Percentiles rank a stretch among this genome's conserved stretches.
Conservation (phyloP, 176 grass and related monocot species). For the Carex parvula region DNA sequence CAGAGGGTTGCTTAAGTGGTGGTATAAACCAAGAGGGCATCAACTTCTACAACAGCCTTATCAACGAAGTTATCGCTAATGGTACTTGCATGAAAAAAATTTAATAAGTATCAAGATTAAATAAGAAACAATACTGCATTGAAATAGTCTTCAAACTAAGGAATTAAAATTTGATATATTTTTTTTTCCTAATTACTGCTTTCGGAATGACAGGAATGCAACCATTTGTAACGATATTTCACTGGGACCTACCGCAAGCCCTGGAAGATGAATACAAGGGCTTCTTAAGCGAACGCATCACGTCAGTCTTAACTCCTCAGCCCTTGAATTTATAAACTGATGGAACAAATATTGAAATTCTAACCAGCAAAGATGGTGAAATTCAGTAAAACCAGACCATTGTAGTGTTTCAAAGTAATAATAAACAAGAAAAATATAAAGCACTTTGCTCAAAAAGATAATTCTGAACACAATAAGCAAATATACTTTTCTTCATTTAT, state of each 20-base stretch:
- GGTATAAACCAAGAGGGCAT: conserved; percentile 64
- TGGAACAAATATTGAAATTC: not conserved
- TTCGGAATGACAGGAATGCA: conserved; percentile 31
- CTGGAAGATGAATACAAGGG: conserved; percentile 66
- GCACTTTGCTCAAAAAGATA: not conserved
- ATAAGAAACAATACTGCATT: not conserved
- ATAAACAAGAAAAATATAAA: not conserved
- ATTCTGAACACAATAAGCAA: not conserved
- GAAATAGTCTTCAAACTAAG: not conserved
- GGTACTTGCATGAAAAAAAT: conserved; percentile 13
- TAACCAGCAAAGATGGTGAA: not conserved
- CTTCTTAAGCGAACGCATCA: conserved; percentile 55
- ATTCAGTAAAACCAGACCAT: not conserved
- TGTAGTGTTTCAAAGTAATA: not conserved
- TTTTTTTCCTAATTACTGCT: not conserved
- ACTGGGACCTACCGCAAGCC: conserved; percentile 65
- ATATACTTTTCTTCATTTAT: not conserved
- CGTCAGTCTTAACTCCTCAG: conserved; percentile 24
- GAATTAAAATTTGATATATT: not conserved
- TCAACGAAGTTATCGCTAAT: conserved; percentile 48
- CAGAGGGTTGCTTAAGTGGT: conserved; percentile 50
- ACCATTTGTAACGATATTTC: conserved; percentile 65
- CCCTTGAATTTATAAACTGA: not conserved
- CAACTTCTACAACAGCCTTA: conserved; percentile 67
- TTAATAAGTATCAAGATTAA: not conserved